Evolutionary conservation across 129 eudicot genomes (phyloP), one percentile per base, ranked within the genome.

Genomic region (Rutidosis leptorrhynchoides): DNA sequence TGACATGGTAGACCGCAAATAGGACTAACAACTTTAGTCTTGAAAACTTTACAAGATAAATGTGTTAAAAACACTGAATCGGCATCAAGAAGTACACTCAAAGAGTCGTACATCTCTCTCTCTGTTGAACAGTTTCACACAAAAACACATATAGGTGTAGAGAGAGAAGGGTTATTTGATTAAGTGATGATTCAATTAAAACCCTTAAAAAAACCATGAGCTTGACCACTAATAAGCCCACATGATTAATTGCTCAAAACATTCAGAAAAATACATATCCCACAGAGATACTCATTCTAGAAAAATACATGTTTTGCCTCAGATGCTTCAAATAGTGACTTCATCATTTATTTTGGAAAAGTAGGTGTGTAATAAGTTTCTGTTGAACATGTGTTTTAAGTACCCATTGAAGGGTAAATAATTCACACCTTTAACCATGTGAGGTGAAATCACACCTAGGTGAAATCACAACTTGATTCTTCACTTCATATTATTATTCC

Each of bases 71-170:
- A 68, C 73, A 77, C 77, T 69, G 65, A 7, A 64, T 79, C 55
- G 22, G 77, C 46, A 49, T 57, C 67, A 2, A 67, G 60, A 49
- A 74, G 71, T 66, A 75, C 45, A 54, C 67, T 51, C 78, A 70
- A 74, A 71, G 78, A 82, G 60, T 46, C 74, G 52, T 74, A 64
- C 89, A 83, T 83, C 37, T 71, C n/a, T n/a, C n/a, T n/a, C n/a
- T n/a, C 53, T 58, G 30, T 12, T 35, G 42, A 67, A 58, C 45
- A 33, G 49, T 59, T 27, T 42, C 32, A 67, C 70, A 21, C 57
- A 70, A 28, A 55, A 23, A 69, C 35, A 22, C 54, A 51, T 62
- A 68, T 33, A 33, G 28, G 29, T 43, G 58, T 25, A 43, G 19
- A 22, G 24, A 37, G 32, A 24, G 16, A 48, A 55, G 67, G 63